A percentile compares a stretch with the other conserved stretches of the same genome.
These are phyloP conservation scores for Trametes meyenii DNA, from an alignment of 768 basidiomycete species.

Conservation along the genomic window DNA sequence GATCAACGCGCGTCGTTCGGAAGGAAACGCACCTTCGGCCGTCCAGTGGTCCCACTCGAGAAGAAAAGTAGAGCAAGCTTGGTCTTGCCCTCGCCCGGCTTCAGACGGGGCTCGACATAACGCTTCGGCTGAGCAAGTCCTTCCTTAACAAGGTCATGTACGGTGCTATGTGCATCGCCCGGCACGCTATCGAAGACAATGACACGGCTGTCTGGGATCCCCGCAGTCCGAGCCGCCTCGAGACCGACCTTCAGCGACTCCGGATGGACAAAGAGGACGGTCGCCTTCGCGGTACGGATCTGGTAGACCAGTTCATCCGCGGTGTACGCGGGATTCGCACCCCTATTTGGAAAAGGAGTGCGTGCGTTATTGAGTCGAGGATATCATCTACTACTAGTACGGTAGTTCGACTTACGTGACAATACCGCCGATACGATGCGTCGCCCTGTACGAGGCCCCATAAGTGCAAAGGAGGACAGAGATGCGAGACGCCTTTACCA, in stretches of 20 bases:
- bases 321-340: conserved; percentile 37
- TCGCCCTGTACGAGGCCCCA: conserved; percentile 38
- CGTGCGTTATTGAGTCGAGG: neutral
- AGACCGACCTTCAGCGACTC: conserved; percentile 27
- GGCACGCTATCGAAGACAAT: conserved; percentile 26
- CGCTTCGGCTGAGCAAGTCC: conserved; percentile 44
- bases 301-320: conserved; percentile 37
- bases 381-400: too few species aligned
- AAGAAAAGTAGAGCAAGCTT: conserved; percentile 75
- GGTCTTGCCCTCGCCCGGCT: conserved; percentile 62
- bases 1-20: conserved; percentile 47
- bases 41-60: conserved; percentile 77
- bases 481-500: conserved; percentile 22
- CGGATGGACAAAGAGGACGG: conserved; percentile 30
- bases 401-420: conserved; percentile 48
- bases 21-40: conserved; percentile 58
- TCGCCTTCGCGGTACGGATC: conserved; percentile 29
- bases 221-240: conserved; percentile 28
- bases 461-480: too few species aligned
- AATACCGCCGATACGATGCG: conserved; percentile 57
- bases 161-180: conserved; percentile 34
- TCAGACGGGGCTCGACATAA: conserved; percentile 55
- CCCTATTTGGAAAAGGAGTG: conserved; percentile 16
- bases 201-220: conserved; percentile 29
- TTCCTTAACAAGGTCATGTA: conserved; percentile 52